These are phyloP conservation scores for Nakaseomyces nivariensis DNA, from an alignment of 1,139 yeast genomes.

Conservation along the genomic window DNA sequence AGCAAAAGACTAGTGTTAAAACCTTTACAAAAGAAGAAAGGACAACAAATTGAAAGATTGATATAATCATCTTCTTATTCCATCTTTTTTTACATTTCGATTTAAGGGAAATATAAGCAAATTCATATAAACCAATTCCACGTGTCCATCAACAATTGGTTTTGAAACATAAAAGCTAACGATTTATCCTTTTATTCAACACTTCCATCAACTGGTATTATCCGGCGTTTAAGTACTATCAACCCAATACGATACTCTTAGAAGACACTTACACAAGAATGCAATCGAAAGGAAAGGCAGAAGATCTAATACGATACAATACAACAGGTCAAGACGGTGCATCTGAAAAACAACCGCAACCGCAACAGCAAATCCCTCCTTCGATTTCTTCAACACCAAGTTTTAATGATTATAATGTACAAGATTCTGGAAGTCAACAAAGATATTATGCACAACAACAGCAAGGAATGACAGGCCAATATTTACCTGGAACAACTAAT, in stretches of 20 bases:
- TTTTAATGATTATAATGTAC: background rate
- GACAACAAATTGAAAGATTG: background rate
- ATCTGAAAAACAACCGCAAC: background rate
- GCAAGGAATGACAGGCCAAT: background rate
- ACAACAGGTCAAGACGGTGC: background rate
- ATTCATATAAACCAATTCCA: too few relatives aligned
- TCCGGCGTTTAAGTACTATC: background rate
- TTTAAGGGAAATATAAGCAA: too few relatives aligned
- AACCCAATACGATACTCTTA: background rate
- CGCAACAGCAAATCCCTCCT: background rate
- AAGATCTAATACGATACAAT: background rate
- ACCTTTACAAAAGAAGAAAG: background rate
- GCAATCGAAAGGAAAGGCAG: background rate
- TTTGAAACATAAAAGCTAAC: too few relatives aligned
- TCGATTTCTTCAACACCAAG: background rate
- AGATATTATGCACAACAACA: background rate
- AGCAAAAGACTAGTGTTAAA: background rate
- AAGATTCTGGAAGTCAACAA: background rate
- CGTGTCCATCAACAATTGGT: too few relatives aligned
- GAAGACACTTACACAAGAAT: background rate
- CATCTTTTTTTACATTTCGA: too few relatives aligned
- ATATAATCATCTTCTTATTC: background rate
- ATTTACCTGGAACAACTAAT: background rate
- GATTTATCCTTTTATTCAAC: too few relatives aligned
- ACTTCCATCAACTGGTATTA: background rate